Percentiles rank a stretch among this genome's conserved stretches.
Conservation (phyloP, 2,329 filamentous ascomycete species). For the Massarina eburnea region DNA sequence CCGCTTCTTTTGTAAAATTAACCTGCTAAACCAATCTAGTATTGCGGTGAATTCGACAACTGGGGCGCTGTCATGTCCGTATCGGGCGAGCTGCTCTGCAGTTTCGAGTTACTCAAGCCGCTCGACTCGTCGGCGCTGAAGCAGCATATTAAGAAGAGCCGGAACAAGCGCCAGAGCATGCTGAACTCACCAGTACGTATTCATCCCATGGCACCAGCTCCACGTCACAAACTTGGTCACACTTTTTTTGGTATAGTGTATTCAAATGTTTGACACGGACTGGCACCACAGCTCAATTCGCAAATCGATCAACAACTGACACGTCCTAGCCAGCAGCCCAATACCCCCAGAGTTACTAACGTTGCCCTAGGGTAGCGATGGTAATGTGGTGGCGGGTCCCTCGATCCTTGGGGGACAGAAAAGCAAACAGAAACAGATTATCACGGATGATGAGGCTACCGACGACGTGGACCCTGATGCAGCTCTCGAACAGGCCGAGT, state of each 20-base stretch:
- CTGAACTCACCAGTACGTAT: slow-evolving; percentile 88
- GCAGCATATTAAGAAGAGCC: slow-evolving; percentile 97
- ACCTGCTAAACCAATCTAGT: slow-evolving; percentile 55
- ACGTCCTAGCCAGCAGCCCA: slow-evolving; percentile 50
- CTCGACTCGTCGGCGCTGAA: slow-evolving; percentile 94
- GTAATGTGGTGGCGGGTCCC: slow-evolving; percentile 12
- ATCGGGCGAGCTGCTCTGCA: slow-evolving; percentile 88
- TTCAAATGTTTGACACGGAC: no score
- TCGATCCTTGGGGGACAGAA: no score
- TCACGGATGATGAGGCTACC: slow-evolving; percentile 8
- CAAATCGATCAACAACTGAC: slow-evolving; percentile 34
- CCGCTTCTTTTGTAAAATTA: slow-evolving; percentile 2
- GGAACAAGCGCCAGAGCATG: slow-evolving; percentile 92
- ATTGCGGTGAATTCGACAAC: slow-evolving; percentile 98
- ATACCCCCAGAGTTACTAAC: slow-evolving; percentile 55
- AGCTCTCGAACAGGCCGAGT: no score
- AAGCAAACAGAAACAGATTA: slow-evolving; percentile 10
- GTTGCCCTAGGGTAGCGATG: slow-evolving; percentile 25
- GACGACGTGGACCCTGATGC: no score
- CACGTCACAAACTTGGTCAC: slow-evolving; percentile 24
- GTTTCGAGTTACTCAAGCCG: slow-evolving; percentile 94
- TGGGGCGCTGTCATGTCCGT: slow-evolving; percentile 99
- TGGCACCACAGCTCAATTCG: no score
- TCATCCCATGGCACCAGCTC: slow-evolving; percentile 13
- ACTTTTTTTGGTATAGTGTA: no score